phyloP scores from a whole-genome alignment of 768 basidiomycete species.

The Suillus luteus region DNA sequence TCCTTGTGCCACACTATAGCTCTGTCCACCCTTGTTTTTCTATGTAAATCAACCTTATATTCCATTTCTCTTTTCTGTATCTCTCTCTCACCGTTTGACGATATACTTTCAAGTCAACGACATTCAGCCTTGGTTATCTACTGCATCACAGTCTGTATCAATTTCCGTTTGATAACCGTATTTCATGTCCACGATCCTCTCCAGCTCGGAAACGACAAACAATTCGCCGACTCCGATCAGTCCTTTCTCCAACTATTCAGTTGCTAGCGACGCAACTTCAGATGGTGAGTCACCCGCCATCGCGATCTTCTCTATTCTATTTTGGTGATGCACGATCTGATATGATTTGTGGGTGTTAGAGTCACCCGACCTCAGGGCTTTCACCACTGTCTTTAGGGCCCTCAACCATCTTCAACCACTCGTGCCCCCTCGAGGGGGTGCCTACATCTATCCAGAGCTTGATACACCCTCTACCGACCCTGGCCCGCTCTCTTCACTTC shows the following conservation, averaged over 20 bases:
- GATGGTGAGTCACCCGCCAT: slow-evolving; percentile 38
- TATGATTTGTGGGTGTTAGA: slow-evolving; percentile 37
- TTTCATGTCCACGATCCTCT: slow-evolving; percentile 32
- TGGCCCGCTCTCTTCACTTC: slow-evolving; percentile 23
- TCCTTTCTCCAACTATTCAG: slow-evolving; percentile 41
- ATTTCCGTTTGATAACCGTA: slow-evolving; percentile 9
- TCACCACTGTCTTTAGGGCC: slow-evolving; percentile 69
- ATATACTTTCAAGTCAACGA: slow-evolving; percentile 6
- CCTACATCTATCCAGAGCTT: slow-evolving; percentile 24
- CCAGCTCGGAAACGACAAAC: slow-evolving; percentile 38
- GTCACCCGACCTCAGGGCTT: slow-evolving; percentile 73
- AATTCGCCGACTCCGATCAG: slow-evolving; percentile 38
- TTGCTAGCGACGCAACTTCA: slow-evolving; percentile 52
- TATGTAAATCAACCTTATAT: slow-evolving; percentile 3
- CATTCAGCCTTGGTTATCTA: neutral
- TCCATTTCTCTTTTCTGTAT: neutral
- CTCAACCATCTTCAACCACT: slow-evolving; percentile 57
- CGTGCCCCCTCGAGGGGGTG: slow-evolving; percentile 25
- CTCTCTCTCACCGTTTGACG: neutral
- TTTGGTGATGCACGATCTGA: neutral
- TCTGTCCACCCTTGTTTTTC: neutral
- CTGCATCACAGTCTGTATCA: neutral
- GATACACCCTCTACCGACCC: slow-evolving; percentile 33
- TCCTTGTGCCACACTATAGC: slow-evolving; percentile 1
- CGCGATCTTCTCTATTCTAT: neutral